Evolutionary conservation across 257 asterid genomes (phyloP).

Genomic region (Solanum acaule): DNA sequence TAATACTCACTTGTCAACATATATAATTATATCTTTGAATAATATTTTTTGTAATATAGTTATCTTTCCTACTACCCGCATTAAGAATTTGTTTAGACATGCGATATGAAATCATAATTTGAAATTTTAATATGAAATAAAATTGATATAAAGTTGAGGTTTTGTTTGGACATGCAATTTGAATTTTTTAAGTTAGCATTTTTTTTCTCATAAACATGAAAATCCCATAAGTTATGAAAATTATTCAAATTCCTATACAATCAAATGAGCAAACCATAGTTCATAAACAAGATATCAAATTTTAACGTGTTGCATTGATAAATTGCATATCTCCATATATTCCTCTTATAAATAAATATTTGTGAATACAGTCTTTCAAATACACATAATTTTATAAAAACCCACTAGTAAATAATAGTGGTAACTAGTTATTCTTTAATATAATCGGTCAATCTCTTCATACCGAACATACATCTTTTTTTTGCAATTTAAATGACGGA

Average conservation of each 20-base stretch:
- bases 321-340: background rate
- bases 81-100: too few relatives aligned
- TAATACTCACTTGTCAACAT: background rate
- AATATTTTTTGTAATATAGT: background rate
- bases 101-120: background rate
- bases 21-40: background rate
- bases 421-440: too few relatives aligned
- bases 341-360: background rate
- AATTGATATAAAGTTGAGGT: background rate
- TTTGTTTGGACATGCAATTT: background rate
- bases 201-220: too few relatives aligned
- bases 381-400: too few relatives aligned
- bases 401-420: too few relatives aligned
- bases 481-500: too few relatives aligned
- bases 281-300: too few relatives aligned
- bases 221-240: background rate
- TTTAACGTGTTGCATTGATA: background rate
- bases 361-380: too few relatives aligned
- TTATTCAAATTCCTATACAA: background rate
- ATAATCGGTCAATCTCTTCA: background rate
- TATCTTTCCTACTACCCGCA: background rate
- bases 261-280: background rate
- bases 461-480: too few relatives aligned
- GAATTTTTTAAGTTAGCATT: background rate
- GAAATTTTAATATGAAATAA: too few relatives aligned